Evolutionary conservation across 257 asterid genomes (phyloP).

Genomic region (Penstemon newberryi): DNA sequence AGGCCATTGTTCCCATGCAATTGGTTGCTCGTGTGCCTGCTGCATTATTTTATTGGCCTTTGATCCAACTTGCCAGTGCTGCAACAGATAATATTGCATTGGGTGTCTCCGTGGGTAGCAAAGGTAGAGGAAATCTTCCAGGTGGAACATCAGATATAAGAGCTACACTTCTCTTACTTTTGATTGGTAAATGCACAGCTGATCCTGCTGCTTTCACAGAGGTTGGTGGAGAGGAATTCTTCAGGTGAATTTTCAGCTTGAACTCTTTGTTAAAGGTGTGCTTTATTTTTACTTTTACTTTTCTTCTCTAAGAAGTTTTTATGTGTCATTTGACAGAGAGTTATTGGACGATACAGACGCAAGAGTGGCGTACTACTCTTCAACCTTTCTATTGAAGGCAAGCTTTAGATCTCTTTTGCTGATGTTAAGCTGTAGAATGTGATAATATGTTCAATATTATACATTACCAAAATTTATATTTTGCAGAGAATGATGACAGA

Average conservation of each 20-base stretch:
- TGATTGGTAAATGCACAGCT: slow-evolving; percentile 96
- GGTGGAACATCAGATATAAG: slow-evolving; percentile 99
- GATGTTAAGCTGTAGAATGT: slow-evolving; percentile 23
- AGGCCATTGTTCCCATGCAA: slow-evolving; percentile 98
- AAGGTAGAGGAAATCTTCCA: slow-evolving; percentile 98
- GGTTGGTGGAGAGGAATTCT: slow-evolving; percentile 93
- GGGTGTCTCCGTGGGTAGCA: slow-evolving; percentile 99
- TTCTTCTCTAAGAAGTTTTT: slow-evolving; percentile 10
- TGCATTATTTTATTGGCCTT: slow-evolving; percentile 94
- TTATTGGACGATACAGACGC: slow-evolving; percentile 93
- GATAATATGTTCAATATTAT: not conserved
- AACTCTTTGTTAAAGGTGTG: slow-evolving; percentile 23
- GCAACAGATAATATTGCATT: slow-evolving; percentile 96
- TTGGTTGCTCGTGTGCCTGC: slow-evolving; percentile 98
- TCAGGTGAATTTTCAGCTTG: slow-evolving; percentile 55
- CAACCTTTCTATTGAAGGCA: slow-evolving; percentile 97
- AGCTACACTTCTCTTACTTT: slow-evolving; percentile 93
- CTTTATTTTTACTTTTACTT: slow-evolving; percentile 15
- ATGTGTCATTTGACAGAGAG: slow-evolving; percentile 56
- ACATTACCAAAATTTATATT: slow-evolving; percentile 27
- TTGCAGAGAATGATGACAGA: slow-evolving; percentile 98
- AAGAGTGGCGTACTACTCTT: slow-evolving; percentile 98
- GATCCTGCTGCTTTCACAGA: slow-evolving; percentile 86
- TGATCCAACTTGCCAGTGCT: slow-evolving; percentile 97
- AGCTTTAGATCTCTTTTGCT: slow-evolving; percentile 40